Percentiles rank a stretch among this genome's conserved stretches.
Conservation (phyloP, 768 basidiomycete genomes). For the Lactarius vividus region DNA sequence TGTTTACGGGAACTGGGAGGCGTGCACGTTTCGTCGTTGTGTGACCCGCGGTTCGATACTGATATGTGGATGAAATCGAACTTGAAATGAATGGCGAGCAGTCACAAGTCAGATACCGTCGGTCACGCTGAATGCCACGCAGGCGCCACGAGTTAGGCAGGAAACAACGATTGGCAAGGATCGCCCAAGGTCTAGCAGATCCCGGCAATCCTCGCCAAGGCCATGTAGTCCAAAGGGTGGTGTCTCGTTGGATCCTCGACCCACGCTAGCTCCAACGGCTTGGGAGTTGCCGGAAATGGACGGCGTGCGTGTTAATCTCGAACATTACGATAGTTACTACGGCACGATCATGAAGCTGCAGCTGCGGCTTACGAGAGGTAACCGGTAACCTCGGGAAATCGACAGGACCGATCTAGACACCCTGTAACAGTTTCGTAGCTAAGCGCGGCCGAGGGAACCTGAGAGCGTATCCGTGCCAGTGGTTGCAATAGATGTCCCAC, state of each 20-base stretch:
- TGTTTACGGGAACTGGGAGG: neutral
- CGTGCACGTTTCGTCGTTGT: neutral
- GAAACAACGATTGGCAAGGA: neutral
- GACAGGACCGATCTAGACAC: neutral
- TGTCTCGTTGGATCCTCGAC: neutral
- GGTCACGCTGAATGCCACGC: neutral
- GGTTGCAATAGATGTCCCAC: neutral
- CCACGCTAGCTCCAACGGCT: neutral
- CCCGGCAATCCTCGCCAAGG: neutral
- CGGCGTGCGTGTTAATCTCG: slow-evolving; percentile 15
- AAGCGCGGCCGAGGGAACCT: neutral
- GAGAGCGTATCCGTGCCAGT: neutral
- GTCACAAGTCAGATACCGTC: too few species aligned
- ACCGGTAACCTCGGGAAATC: neutral
- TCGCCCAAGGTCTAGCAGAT: neutral
- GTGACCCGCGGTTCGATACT: neutral
- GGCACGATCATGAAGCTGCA: neutral
- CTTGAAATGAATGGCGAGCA: slow-evolving; percentile 5
- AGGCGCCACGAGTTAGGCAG: neutral
- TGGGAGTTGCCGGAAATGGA: neutral
- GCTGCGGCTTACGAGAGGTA: neutral
- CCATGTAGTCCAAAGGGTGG: neutral
- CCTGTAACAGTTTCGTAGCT: neutral
- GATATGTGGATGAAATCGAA: neutral
- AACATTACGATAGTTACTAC: neutral